Conservation (phyloP, 768 basidiomycete genomes). For the Lentinula sp. region DNA sequence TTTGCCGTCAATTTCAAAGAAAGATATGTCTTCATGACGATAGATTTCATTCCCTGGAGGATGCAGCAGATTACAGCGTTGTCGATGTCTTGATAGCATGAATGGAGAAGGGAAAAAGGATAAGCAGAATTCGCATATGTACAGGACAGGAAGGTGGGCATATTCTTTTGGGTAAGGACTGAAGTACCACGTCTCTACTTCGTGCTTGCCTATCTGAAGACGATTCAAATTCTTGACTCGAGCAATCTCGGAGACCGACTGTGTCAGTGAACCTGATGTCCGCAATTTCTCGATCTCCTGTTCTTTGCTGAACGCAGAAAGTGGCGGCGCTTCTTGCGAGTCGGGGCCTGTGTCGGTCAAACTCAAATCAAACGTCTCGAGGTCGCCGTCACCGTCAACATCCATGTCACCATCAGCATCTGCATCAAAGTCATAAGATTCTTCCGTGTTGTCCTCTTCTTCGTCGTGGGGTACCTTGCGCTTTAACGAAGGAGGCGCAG, state of each 20-base stretch:
- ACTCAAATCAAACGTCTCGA: slow-evolving; percentile 61
- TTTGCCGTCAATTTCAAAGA: slow-evolving; percentile 98
- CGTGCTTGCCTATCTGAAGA: slow-evolving; percentile 91
- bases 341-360: slow-evolving; percentile 46
- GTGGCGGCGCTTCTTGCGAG: slow-evolving; percentile 39
- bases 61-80: slow-evolving; percentile 84
- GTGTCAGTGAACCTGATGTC: slow-evolving; percentile 98
- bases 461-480: slow-evolving; percentile 65
- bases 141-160: slow-evolving; percentile 90
- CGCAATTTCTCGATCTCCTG: slow-evolving; percentile 98
- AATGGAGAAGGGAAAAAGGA: slow-evolving; percentile 86
- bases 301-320: slow-evolving; percentile 84
- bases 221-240: slow-evolving; percentile 98
- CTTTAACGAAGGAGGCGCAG: slow-evolving; percentile 54
- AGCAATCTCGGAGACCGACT: slow-evolving; percentile 95
- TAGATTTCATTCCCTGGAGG: slow-evolving; percentile 99
- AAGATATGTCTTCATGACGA: slow-evolving; percentile 93
- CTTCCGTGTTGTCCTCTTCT: slow-evolving; percentile 56
- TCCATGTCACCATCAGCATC: slow-evolving; percentile 73
- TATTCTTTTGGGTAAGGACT: slow-evolving; percentile 98
- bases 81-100: slow-evolving; percentile 89
- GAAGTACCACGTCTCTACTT: slow-evolving; percentile 99
- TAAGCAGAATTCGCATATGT: slow-evolving; percentile 98
- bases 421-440: slow-evolving; percentile 45
- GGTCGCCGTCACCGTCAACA: slow-evolving; percentile 69